phyloP scores from a whole-genome alignment of 805 yeast species.

The Metschnikowia rubicola region DNA sequence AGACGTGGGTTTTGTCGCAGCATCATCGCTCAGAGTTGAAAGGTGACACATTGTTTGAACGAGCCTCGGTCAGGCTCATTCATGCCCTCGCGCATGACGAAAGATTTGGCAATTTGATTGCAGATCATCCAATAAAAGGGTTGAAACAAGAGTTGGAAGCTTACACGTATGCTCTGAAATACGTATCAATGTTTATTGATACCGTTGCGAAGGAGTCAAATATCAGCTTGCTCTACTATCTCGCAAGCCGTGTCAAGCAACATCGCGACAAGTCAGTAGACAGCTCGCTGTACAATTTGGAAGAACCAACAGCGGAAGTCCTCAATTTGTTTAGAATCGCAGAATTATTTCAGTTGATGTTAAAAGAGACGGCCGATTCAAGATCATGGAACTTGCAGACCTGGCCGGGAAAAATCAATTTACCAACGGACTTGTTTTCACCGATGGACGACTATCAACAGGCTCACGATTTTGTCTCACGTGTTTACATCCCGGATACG shows the following conservation, averaged over 20 bases:
- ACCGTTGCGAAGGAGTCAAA: conserved; percentile 62
- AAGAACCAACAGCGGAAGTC: conserved; percentile 22
- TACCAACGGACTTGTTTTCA: conserved; percentile 69
- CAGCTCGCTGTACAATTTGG: conserved; percentile 25
- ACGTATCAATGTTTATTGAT: conserved; percentile 57
- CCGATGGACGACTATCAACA: conserved; percentile 56
- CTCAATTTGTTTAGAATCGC: conserved; percentile 59
- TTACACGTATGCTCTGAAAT: conserved; percentile 52
- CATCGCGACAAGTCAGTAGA: conserved; percentile 56
- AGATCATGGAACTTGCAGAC: conserved; percentile 70
- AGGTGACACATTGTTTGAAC: conserved; percentile 55
- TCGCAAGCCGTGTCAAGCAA: conserved; percentile 77
- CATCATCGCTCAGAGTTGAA: conserved; percentile 35
- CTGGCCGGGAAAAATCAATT: conserved; percentile 74
- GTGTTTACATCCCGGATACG: conserved; percentile 52
- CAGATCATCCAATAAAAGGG: conserved; percentile 17
- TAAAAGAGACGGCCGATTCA: conserved; percentile 54
- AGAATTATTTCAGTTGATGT: conserved; percentile 66
- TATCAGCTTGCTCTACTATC: conserved; percentile 67
- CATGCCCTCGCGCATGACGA: conserved; percentile 74
- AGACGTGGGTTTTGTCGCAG: conserved; percentile 71
- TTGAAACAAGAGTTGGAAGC: conserved; percentile 34
- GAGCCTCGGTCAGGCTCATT: conserved; percentile 60
- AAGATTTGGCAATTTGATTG: conserved; percentile 48
- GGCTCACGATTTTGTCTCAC: conserved; percentile 54